phyloP scores from a whole-genome alignment of 306 rosid species.

The Dalbergia cochinchinensis region DNA sequence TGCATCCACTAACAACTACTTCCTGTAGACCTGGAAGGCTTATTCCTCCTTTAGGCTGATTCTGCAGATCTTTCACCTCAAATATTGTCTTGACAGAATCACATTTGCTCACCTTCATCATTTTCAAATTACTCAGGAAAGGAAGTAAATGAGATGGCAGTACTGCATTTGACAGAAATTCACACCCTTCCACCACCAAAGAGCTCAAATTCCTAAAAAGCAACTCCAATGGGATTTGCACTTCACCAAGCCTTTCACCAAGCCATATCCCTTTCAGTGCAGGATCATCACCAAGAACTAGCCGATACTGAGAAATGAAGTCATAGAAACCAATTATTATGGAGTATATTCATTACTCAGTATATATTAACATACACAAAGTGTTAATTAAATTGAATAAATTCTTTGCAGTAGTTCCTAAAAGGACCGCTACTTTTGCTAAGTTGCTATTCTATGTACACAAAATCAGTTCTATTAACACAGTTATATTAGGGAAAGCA shows the following conservation, averaged over 20 bases:
- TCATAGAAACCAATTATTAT: background rate
- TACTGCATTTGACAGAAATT: background rate
- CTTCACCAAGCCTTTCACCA: background rate
- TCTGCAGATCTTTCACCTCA: slow-evolving; percentile 15
- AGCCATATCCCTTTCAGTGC: background rate
- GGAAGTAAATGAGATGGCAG: slow-evolving; percentile 19
- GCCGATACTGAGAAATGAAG: no score
- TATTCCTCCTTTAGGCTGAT: background rate
- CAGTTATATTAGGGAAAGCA: no score
- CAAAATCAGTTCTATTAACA: no score
- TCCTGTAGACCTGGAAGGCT: background rate
- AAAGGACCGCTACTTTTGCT: no score
- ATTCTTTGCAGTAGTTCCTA: no score
- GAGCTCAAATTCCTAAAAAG: background rate
- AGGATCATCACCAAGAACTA: background rate
- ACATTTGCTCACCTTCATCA: background rate
- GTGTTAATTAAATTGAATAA: no score
- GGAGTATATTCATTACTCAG: background rate
- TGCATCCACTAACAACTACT: background rate
- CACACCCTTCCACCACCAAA: slow-evolving; percentile 3
- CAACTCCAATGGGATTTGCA: background rate
- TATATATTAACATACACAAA: background rate
- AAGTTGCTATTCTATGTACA: no score
- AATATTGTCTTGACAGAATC: slow-evolving; percentile 8
- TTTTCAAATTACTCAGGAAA: background rate